phyloP scores from a whole-genome alignment of 139 green algal species.

The Chlamydomonas incerta region DNA sequence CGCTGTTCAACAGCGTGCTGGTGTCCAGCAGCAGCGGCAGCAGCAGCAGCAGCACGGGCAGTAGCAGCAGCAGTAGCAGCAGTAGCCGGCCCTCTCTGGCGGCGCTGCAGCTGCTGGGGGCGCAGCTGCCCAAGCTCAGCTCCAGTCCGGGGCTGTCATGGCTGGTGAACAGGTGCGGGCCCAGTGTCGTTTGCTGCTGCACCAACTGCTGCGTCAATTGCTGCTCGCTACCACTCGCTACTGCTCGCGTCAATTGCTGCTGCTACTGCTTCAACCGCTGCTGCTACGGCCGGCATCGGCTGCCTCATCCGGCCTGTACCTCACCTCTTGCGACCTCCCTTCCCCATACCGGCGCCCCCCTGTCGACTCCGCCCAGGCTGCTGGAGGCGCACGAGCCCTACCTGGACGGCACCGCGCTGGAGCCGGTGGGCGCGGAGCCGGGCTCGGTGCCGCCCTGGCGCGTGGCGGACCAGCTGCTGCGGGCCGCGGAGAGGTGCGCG shows the following conservation, averaged over 20 bases:
- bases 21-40: background rate
- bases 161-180: constrained; percentile 14
- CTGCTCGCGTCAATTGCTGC: no score
- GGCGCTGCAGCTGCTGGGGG: constrained; percentile 23
- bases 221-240: no score
- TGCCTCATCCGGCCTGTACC: no score
- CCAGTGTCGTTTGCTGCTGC: no score
- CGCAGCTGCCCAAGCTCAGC: constrained; percentile 10
- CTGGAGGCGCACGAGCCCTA: constrained; percentile 6
- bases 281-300: no score
- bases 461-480: constrained; percentile 23
- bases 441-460: constrained; percentile 16
- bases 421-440: background rate
- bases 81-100: background rate
- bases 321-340: no score
- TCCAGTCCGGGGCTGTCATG: constrained; percentile 21
- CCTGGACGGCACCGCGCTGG: background rate
- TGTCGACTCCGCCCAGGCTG: background rate
- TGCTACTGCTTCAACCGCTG: no score
- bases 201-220: no score
- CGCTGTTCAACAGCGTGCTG: constrained; percentile 8
- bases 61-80: no score
- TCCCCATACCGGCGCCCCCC: no score
- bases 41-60: no score
- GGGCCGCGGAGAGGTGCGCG: background rate